Evolutionary conservation across 768 basidiomycete genomes (phyloP).

Genomic region (Hydnomerulius pinastri): DNA sequence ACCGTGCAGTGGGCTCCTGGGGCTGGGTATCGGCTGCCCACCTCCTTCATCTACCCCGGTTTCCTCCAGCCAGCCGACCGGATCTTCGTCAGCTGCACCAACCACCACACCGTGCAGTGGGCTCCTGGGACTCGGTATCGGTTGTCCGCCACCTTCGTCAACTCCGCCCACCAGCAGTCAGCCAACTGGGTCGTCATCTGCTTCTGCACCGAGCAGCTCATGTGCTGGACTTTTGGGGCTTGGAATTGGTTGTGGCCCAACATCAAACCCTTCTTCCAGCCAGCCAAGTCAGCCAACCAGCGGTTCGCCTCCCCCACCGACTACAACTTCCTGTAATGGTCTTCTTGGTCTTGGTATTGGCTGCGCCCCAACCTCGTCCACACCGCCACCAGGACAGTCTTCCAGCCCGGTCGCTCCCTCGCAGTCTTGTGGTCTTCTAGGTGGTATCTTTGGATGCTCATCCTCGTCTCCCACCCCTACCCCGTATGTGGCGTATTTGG

Average conservation of each 20-base stretch:
- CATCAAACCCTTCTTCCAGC: conserved; percentile 11
- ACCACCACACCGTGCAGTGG: conserved; percentile 10
- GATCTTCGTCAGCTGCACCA: neutral
- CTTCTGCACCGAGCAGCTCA: neutral
- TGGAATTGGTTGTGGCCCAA: conserved; percentile 15
- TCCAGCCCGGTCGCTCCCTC: neutral
- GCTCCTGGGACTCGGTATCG: conserved; percentile 16
- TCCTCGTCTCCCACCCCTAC: conserved; percentile 10
- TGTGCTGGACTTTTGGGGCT: conserved; percentile 13
- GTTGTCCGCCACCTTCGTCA: conserved; percentile 4
- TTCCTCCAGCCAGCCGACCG: conserved; percentile 1
- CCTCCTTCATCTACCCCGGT: conserved; percentile 9
- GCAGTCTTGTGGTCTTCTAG: conserved; percentile 17
- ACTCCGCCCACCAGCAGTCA: neutral
- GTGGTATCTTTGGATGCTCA: conserved; percentile 18
- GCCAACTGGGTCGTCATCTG: neutral
- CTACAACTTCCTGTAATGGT: conserved; percentile 1
- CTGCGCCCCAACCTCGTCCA: conserved; percentile 2
- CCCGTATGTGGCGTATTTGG: conserved; percentile 7
- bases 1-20: conserved; percentile 15
- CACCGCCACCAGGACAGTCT: neutral
- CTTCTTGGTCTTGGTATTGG: conserved; percentile 9
- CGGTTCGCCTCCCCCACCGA: conserved; percentile 1
- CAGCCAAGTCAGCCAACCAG: conserved; percentile 5
- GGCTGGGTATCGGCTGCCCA: conserved; percentile 12